Evolutionary conservation across 495 filamentous ascomycete species (phyloP).

Genomic region (Halenospora varia): DNA sequence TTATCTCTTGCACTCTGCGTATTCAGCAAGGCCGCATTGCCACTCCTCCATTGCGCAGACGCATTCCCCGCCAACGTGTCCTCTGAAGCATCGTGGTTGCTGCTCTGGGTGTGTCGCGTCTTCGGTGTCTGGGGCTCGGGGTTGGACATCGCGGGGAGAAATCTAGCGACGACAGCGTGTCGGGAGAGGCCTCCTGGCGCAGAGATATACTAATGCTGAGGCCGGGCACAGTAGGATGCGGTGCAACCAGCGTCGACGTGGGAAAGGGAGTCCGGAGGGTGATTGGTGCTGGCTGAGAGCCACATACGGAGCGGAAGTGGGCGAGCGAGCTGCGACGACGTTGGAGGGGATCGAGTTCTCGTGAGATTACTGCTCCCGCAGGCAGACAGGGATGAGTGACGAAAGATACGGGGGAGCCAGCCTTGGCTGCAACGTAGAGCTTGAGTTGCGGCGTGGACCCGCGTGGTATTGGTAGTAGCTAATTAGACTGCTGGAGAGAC

Average conservation of each 20-base stretch:
- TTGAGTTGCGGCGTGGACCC: background rate
- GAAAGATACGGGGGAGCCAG: too few relatives aligned
- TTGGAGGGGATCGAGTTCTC: background rate
- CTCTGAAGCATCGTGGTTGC: background rate
- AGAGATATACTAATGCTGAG: background rate
- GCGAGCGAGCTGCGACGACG: background rate
- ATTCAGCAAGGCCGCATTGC: constrained; percentile 4
- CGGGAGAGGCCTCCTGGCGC: background rate
- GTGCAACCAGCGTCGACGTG: constrained; percentile 14
- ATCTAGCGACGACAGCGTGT: constrained; percentile 1
- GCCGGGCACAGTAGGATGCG: background rate
- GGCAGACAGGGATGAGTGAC: too few relatives aligned
- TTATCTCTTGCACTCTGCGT: constrained; percentile 11
- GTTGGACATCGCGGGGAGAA: constrained; percentile 21
- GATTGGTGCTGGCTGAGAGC: constrained; percentile 5
- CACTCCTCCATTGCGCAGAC: constrained; percentile 5
- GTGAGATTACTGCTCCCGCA: background rate
- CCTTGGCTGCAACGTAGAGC: too few relatives aligned
- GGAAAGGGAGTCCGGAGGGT: background rate
- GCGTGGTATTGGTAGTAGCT: too few relatives aligned
- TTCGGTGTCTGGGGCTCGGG: constrained; percentile 13
- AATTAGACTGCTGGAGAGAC: background rate
- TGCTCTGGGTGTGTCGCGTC: constrained; percentile 3
- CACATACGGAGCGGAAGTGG: constrained; percentile 5
- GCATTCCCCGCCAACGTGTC: background rate